Percentiles rank a stretch among this genome's conserved stretches.
These are phyloP conservation scores for Rubia tinctorum DNA, from an alignment of 305 asterid genomes.

Conservation along the genomic window DNA sequence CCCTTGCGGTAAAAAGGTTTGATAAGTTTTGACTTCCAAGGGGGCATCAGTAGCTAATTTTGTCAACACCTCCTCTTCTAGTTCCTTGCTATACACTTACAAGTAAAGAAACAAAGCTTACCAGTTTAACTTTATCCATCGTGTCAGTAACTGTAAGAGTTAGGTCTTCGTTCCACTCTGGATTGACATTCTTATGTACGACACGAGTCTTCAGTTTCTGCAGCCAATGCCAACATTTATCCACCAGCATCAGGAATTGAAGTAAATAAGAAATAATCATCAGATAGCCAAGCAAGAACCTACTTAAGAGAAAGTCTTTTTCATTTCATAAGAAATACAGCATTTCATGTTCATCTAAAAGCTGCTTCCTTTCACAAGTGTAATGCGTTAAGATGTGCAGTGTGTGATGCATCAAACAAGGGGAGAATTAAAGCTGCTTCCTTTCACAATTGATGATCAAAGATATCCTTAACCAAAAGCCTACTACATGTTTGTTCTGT, in stretches of 20 bases:
- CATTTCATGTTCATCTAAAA: background rate
- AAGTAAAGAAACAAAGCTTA: slow-evolving; percentile 21
- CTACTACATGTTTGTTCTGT: background rate
- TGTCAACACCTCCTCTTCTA: too few species aligned
- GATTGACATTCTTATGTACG: slow-evolving; percentile 62
- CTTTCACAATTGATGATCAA: background rate
- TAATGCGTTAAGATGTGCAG: background rate
- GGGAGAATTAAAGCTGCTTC: background rate
- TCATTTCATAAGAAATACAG: background rate
- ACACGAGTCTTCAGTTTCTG: slow-evolving; percentile 83
- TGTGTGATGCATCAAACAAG: background rate
- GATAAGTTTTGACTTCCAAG: too few species aligned
- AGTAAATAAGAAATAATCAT: background rate
- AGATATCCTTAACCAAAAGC: background rate
- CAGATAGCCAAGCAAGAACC: background rate
- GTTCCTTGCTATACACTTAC: too few species aligned
- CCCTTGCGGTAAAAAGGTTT: too few species aligned
- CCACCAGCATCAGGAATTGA: slow-evolving; percentile 2
- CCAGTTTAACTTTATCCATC: slow-evolving; percentile 54
- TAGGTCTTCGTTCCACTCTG: slow-evolving; percentile 81
- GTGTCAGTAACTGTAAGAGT: slow-evolving; percentile 62
- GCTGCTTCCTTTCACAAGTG: background rate
- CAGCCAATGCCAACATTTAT: slow-evolving; percentile 3
- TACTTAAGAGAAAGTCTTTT: background rate
- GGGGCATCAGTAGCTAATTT: too few species aligned